Base-by-base conservation (phyloP, 2,329 filamentous ascomycete genomes). In the Catunica adiposa region DNA sequence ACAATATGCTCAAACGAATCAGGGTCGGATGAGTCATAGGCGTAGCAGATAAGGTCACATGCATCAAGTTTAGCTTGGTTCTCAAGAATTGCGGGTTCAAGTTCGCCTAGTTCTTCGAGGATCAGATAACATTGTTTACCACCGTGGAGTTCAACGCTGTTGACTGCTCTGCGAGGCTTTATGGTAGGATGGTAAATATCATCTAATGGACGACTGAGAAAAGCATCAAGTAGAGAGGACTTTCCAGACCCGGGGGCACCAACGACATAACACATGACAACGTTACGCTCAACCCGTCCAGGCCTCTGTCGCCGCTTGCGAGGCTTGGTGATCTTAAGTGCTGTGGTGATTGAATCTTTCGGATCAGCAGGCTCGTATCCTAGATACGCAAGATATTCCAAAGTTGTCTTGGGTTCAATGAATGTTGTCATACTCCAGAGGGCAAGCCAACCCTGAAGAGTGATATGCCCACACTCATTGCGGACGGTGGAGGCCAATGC, bases 381-480 rank as follows among this genome's bases (percentile, higher is more conserved):
- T 1, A 98, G 81, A 65, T 96, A 96, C 2, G 92, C 92, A 1
- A 98, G 80, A 66, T 98, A 98, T 62, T 94, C 89, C 3, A 98
- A 76, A 0, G 92, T 97, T 0, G 88, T 96, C 66, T 92, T 94
- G 11, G 92, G 90, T 56, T 94, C 89, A 59, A 94, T 81, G 63
- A 97, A 98, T 0, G 92, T 98, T 0, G 92, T 98, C 92, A 98
- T 98, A 66, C 89, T 96, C 92, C 92, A 98, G 64, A 98, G 92
- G 3, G 92, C 92, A 38, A 98, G 78, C 92, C 92, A 98, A 1
- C 92, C 92, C 67, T 98, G 92, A 3, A 98, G 74, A 1, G 92
- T 98, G 59, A 98, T 89, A 66, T 97, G 81, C 0, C 92, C 92
- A 7, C 87, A 88, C 68, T 98, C 92, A 65, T 96, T 97, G 44